Percentiles rank a stretch among this genome's conserved stretches.
These are phyloP conservation scores for Fusarium equiseti DNA, from an alignment of 2,329 filamentous ascomycete genomes.

Conservation along the genomic window DNA sequence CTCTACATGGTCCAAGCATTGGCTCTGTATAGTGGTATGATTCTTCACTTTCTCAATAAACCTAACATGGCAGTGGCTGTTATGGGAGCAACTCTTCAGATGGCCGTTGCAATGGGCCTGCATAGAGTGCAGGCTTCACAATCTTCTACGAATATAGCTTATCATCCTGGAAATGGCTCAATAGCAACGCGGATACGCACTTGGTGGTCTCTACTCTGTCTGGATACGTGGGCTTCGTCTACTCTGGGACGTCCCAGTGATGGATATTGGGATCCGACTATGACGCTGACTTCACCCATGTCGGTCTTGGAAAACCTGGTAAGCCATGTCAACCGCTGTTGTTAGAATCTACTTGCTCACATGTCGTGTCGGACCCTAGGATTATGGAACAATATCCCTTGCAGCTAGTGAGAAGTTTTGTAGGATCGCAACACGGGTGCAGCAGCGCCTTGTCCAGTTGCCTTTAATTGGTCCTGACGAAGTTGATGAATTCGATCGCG, in stretches of 20 bases:
- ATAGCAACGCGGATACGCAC: slow-evolving; percentile 58
- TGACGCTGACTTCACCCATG: slow-evolving; percentile 66
- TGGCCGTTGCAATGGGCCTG: slow-evolving; percentile 77
- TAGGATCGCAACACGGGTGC: slow-evolving; percentile 81
- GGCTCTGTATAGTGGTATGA: slow-evolving; percentile 78
- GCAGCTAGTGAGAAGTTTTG: slow-evolving; percentile 80
- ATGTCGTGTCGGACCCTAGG: neutral
- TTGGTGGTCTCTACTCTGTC: slow-evolving; percentile 81
- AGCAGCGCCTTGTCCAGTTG: slow-evolving; percentile 78
- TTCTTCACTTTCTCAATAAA: slow-evolving; percentile 80
- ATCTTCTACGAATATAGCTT: neutral
- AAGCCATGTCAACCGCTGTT: neutral
- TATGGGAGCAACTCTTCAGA: slow-evolving; percentile 76
- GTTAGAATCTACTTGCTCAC: neutral
- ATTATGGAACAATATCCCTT: slow-evolving; percentile 68
- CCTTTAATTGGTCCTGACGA: slow-evolving; percentile 76
- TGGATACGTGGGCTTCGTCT: slow-evolving; percentile 80
- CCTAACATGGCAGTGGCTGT: slow-evolving; percentile 82
- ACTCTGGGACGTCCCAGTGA: slow-evolving; percentile 78
- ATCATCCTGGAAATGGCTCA: slow-evolving; percentile 59
- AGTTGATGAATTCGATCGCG: neutral
- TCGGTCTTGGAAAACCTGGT: neutral
- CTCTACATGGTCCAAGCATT: slow-evolving; percentile 78
- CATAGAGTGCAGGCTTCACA: slow-evolving; percentile 66
- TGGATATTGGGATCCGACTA: slow-evolving; percentile 73